Percentiles rank a stretch among this genome's conserved stretches.
These are phyloP conservation scores for Usnea hakonensis DNA, from an alignment of 495 filamentous ascomycete species.

Conservation along the genomic window DNA sequence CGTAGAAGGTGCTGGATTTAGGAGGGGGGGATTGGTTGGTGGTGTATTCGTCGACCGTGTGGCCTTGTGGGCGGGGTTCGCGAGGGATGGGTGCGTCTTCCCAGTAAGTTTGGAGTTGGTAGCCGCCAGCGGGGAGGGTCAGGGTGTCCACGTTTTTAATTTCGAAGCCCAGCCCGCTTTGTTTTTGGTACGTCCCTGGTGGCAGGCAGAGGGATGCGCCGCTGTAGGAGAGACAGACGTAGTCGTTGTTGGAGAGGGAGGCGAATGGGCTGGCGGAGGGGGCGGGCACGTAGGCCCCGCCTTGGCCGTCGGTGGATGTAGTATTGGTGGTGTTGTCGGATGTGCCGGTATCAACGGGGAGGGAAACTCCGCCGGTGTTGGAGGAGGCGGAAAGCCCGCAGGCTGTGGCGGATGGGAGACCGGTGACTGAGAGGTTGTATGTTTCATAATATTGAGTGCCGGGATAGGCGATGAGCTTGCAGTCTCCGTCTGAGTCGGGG, in stretches of 20 bases:
- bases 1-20: not conserved
- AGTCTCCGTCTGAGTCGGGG: conserved; percentile 6
- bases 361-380: not conserved
- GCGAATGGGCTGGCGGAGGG: conserved; percentile 6
- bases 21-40: conserved; percentile 4
- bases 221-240: conserved; percentile 9
- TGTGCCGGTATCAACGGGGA: not conserved
- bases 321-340: not conserved
- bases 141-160: conserved; percentile 11
- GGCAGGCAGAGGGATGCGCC: conserved; percentile 10
- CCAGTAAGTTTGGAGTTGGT: conserved; percentile 9
- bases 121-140: not conserved
- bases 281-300: conserved; percentile 1
- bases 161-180: conserved; percentile 13
- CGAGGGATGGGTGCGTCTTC: not conserved
- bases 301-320: conserved; percentile 11
- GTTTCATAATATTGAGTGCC: not conserved
- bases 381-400: conserved; percentile 2
- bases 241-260: conserved; percentile 3
- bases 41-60: conserved; percentile 2
- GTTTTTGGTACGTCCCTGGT: conserved; percentile 6
- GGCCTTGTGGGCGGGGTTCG: not conserved
- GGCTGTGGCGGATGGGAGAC: conserved; percentile 10
- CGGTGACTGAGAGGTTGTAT: conserved; percentile 5
- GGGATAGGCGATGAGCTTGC: conserved; percentile 12